Conservation (phyloP, 441 rosid genomes). For the Adansonia madagascariensis region DNA sequence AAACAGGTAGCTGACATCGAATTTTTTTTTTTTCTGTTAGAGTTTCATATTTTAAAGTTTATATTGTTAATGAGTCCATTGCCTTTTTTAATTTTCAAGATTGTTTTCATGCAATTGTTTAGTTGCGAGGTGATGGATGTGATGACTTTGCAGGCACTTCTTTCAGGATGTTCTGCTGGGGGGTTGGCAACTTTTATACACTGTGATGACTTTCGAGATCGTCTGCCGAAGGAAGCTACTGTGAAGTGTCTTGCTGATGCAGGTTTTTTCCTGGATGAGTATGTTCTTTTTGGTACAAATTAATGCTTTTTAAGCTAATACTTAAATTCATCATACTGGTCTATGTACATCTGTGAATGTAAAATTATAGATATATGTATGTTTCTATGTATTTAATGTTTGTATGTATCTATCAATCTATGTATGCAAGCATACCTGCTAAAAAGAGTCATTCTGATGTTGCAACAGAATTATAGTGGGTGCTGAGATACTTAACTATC, state of each 20-base stretch:
- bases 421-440: background rate
- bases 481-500: background rate
- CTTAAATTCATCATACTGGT: background rate
- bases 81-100: background rate
- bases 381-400: background rate
- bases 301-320: constrained; percentile 11
- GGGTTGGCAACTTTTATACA: constrained; percentile 89
- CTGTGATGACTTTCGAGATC: constrained; percentile 73
- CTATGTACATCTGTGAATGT: background rate
- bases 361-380: background rate
- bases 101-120: background rate
- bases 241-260: constrained; percentile 95
- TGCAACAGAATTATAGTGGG: background rate
- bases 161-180: constrained; percentile 97
- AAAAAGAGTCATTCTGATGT: background rate
- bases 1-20: constrained; percentile 53
- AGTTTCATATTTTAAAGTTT: constrained; percentile 5
- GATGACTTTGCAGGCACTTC: constrained; percentile 64
- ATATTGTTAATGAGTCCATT: constrained; percentile 2
- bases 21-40: background rate
- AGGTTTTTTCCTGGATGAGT: constrained; percentile 95
- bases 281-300: constrained; percentile 37
- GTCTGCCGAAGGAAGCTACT: constrained; percentile 61
- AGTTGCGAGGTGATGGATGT: constrained; percentile 14
- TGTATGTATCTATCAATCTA: background rate